Evolutionary conservation across 768 basidiomycete species (phyloP).

Genomic region (Suillus americanus): DNA sequence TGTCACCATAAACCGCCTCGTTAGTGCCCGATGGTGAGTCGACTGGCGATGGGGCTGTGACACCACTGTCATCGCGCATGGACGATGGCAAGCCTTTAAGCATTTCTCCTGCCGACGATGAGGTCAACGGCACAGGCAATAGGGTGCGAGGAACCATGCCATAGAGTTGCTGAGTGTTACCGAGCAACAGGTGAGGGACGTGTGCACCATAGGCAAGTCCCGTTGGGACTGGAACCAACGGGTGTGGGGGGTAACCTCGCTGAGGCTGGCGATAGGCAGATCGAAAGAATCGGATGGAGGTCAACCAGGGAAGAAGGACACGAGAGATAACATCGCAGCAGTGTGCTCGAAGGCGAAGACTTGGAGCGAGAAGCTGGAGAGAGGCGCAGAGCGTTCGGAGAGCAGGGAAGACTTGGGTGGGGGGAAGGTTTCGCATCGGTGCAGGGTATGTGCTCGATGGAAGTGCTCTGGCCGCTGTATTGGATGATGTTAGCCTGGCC

Average conservation of each 20-base stretch:
- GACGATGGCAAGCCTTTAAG: slow-evolving; percentile 84
- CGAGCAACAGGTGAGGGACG: slow-evolving; percentile 66
- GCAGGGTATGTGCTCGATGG: too few species aligned
- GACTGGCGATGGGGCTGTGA: slow-evolving; percentile 23
- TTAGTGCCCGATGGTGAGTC: slow-evolving; percentile 37
- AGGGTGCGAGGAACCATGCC: slow-evolving; percentile 87
- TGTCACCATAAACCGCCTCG: slow-evolving; percentile 78
- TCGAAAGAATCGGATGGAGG: too few species aligned
- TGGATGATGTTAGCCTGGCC: too few species aligned
- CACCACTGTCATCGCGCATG: slow-evolving; percentile 56
- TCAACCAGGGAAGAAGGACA: too few species aligned
- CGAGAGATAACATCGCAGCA: too few species aligned
- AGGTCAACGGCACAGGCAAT: slow-evolving; percentile 77
- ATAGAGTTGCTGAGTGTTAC: slow-evolving; percentile 74
- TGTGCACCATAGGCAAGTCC: slow-evolving; percentile 54
- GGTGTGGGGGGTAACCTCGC: slow-evolving; percentile 58
- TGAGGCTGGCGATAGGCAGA: slow-evolving; percentile 62
- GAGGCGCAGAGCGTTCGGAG: too few species aligned
- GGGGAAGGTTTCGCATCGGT: too few species aligned
- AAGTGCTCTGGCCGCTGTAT: too few species aligned
- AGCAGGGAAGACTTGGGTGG: too few species aligned
- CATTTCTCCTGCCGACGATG: slow-evolving; percentile 73
- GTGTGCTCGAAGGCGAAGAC: too few species aligned
- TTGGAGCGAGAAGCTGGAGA: too few species aligned
- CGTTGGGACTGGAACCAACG: slow-evolving; percentile 52